Percentiles rank a stretch among this genome's conserved stretches.
These are phyloP conservation scores for Colletotrichum liriopes DNA, from an alignment of 2,329 filamentous ascomycete genomes.

Conservation along the genomic window DNA sequence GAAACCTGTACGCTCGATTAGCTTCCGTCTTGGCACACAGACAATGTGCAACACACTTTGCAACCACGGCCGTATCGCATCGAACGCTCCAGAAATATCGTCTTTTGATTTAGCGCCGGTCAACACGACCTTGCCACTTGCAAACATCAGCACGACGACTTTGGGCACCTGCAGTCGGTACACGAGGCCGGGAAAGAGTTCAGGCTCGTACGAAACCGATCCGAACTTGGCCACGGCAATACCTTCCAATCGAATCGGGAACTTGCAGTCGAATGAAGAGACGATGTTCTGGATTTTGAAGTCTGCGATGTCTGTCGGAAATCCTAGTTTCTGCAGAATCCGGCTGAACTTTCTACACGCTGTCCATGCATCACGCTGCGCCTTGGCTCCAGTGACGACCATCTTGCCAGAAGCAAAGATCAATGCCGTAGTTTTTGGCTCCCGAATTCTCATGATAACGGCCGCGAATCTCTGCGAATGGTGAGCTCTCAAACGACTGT, in stretches of 20 bases:
- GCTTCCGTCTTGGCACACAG: background rate
- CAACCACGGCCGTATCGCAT: background rate
- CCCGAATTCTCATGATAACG: background rate
- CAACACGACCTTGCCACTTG: background rate
- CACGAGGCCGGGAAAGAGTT: background rate
- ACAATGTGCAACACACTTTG: background rate
- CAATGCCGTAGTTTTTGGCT: background rate
- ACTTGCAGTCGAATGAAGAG: background rate
- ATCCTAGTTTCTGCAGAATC: background rate
- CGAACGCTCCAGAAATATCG: background rate
- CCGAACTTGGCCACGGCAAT: background rate
- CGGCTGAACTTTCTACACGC: background rate
- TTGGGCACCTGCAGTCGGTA: background rate
- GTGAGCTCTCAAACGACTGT: background rate
- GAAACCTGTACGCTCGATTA: background rate
- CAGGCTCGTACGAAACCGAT: conserved; percentile 1
- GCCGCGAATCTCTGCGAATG: background rate
- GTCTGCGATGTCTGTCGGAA: background rate
- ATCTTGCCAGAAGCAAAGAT: background rate
- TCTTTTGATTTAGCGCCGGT: background rate
- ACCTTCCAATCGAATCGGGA: background rate
- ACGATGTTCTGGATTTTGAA: background rate
- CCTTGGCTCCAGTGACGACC: background rate
- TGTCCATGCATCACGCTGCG: background rate
- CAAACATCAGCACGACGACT: background rate